Evolutionary conservation across 148 eudicot genomes (phyloP).

Genomic region (Camellia sinensis): DNA sequence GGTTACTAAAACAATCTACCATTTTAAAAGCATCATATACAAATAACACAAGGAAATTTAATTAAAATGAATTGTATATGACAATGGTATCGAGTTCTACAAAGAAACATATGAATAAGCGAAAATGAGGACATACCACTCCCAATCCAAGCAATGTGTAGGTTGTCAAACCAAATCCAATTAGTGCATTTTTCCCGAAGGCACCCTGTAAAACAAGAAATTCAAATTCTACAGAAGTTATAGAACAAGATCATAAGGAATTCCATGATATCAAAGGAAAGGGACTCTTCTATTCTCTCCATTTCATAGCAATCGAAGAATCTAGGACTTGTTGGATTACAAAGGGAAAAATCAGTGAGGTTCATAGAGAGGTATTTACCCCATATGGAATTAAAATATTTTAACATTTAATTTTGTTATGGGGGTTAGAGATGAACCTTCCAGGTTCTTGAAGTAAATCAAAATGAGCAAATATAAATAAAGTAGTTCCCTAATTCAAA

Average conservation of each 20-base stretch:
- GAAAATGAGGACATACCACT: conserved; percentile 56
- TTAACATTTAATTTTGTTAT: not conserved
- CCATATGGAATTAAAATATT: not conserved
- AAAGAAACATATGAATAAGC: not conserved
- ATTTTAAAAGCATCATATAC: not conserved
- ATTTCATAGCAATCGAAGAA: not conserved
- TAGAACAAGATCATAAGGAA: not conserved
- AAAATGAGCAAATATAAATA: not conserved
- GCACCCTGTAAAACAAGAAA: conserved; percentile 66
- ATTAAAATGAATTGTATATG: too few species aligned
- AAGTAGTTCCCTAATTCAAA: not conserved
- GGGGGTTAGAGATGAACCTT: not conserved
- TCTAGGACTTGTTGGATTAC: not conserved
- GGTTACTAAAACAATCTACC: not conserved
- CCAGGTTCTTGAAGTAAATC: not conserved
- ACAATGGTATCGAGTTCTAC: not conserved
- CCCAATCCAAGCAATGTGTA: conserved; percentile 87
- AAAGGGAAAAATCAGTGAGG: not conserved
- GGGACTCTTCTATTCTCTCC: not conserved
- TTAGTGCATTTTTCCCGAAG: conserved; percentile 71
- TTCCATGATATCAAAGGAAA: not conserved
- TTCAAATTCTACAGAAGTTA: not conserved
- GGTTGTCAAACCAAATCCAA: conserved; percentile 81
- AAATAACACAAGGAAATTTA: not conserved
- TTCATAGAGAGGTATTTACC: not conserved